phyloP scores from a whole-genome alignment of 1,284 basidiomycete species.

The Boletus subluridellus region DNA sequence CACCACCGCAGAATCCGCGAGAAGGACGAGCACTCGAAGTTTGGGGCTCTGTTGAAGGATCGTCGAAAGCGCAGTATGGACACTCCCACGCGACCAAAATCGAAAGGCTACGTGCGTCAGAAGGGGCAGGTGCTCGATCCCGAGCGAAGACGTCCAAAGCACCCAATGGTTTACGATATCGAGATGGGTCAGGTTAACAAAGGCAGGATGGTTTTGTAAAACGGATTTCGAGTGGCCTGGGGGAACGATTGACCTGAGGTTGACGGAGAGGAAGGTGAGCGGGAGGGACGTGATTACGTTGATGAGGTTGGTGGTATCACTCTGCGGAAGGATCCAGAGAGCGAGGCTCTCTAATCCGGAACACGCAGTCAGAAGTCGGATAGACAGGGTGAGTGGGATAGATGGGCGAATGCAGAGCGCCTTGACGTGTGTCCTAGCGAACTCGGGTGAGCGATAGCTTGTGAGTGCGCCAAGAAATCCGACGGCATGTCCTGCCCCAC shows the following conservation, averaged over 20 bases:
- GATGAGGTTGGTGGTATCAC: neutral
- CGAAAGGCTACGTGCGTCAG: slow-evolving; percentile 23
- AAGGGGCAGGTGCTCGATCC: slow-evolving; percentile 18
- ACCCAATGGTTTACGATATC: slow-evolving; percentile 23
- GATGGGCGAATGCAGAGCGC: slow-evolving; percentile 11
- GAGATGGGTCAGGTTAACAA: slow-evolving; percentile 18
- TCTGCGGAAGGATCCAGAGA: slow-evolving; percentile 15
- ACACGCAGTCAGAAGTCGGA: slow-evolving; percentile 13
- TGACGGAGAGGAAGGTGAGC: slow-evolving; percentile 17
- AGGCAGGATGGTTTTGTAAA: slow-evolving; percentile 12
- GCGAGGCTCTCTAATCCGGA: slow-evolving; percentile 19
- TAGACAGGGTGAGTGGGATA: neutral
- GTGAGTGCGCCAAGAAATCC: slow-evolving; percentile 3
- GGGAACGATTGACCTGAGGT: slow-evolving; percentile 4
- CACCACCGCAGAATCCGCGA: slow-evolving; percentile 10
- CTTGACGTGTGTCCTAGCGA: slow-evolving; percentile 6
- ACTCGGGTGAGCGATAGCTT: neutral
- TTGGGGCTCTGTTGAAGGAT: slow-evolving; percentile 9
- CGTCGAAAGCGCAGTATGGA: slow-evolving; percentile 4
- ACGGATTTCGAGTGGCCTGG: neutral
- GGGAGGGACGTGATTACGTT: slow-evolving; percentile 10
- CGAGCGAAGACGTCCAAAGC: slow-evolving; percentile 18
- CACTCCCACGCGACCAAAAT: slow-evolving; percentile 16
- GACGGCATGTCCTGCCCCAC: slow-evolving; percentile 1
- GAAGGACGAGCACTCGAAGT: slow-evolving; percentile 14